Conservation (phyloP, 768 basidiomycete genomes). For the Lyophyllum semitale region DNA sequence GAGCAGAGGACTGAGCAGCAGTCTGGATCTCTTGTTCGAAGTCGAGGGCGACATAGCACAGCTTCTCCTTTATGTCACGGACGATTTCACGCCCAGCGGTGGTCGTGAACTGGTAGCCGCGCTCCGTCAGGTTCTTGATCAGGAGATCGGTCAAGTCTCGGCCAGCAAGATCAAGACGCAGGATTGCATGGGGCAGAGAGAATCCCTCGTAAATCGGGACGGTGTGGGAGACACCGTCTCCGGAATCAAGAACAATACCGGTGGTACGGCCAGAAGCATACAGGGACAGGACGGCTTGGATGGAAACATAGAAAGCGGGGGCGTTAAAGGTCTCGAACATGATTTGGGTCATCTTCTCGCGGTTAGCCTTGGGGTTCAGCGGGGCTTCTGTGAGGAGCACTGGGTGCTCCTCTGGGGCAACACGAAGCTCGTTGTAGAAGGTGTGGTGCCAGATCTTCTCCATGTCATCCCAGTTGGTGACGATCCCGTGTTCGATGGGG, state of each 20-base stretch:
- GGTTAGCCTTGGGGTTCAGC: conserved; percentile 89
- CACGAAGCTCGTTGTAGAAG: conserved; percentile 94
- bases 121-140: conserved; percentile 84
- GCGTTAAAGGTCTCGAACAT: conserved; percentile 97
- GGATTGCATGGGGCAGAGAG: conserved; percentile 89
- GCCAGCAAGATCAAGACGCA: conserved; percentile 89
- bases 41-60: conserved; percentile 93
- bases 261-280: conserved; percentile 96
- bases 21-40: conserved; percentile 93
- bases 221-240: conserved; percentile 95
- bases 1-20: conserved; percentile 82
- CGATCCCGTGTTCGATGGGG: conserved; percentile 91
- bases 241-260: conserved; percentile 93
- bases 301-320: conserved; percentile 89
- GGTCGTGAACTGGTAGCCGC: conserved; percentile 93
- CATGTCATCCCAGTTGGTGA: conserved; percentile 99
- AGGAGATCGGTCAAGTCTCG: conserved; percentile 87
- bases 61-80: conserved; percentile 96
- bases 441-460: conserved; percentile 99
- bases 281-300: conserved; percentile 88
- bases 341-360: conserved; percentile 95
- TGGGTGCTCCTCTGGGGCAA: conserved; percentile 91
- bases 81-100: conserved; percentile 94
- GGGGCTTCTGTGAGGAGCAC: conserved; percentile 91
- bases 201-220: conserved; percentile 97